These are phyloP conservation scores for Aethionema arabicum DNA, from an alignment of 345 rosid species.

Conservation along the genomic window DNA sequence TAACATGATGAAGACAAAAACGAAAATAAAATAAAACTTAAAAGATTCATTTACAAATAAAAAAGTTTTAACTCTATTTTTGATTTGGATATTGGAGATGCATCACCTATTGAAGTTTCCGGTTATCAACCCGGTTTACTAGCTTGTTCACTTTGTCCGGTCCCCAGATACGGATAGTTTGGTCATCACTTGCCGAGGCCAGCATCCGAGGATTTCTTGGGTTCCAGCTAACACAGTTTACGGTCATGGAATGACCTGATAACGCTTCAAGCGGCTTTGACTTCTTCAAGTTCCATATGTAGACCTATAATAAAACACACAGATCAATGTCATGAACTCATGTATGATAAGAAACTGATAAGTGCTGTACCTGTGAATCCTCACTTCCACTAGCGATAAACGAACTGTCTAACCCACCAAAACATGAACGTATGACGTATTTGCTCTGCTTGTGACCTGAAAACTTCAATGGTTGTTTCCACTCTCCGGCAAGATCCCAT, in stretches of 20 bases:
- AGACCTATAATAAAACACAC: conserved; percentile 58
- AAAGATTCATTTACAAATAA: too few species aligned
- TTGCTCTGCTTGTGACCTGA: conserved; percentile 73
- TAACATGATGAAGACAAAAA: too few species aligned
- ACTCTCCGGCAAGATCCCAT: conserved; percentile 80
- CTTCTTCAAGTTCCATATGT: conserved; percentile 64
- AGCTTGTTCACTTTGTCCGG: conserved; percentile 37
- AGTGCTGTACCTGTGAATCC: conserved; percentile 60
- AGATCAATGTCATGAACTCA: conserved; percentile 8
- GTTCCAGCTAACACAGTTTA: conserved; percentile 91
- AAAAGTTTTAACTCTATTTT: too few species aligned
- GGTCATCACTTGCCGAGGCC: conserved; percentile 87
- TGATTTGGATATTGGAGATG: too few species aligned
- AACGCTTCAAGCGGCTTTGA: conserved; percentile 64
- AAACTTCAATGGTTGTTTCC: conserved; percentile 57
- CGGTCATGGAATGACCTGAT: conserved; percentile 75
- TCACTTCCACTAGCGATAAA: conserved; percentile 94
- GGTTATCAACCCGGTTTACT: conserved; percentile 23
- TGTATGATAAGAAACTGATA: neutral
- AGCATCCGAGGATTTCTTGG: conserved; percentile 67
- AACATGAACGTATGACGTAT: conserved; percentile 83
- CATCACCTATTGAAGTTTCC: conserved; percentile 10
- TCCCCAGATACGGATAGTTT: conserved; percentile 80
- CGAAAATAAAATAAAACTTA: too few species aligned
- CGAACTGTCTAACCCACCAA: conserved; percentile 73